Conservation (phyloP, 2,329 filamentous ascomycete species). For the Pestalotiopsis sp. region DNA sequence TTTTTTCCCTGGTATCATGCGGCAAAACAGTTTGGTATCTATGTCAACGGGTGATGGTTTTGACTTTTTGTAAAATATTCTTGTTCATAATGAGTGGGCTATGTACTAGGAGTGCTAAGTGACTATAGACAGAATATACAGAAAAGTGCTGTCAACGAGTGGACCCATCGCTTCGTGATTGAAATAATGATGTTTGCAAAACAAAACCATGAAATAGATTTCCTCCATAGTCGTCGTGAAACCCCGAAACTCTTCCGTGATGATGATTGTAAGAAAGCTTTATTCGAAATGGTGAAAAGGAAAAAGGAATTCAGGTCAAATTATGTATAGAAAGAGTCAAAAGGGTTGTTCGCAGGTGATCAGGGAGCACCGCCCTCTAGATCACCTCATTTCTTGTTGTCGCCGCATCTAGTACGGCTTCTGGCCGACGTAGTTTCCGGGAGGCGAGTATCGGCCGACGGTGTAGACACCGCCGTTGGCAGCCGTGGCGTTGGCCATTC, state of each 20-base stretch:
- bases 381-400: neutral
- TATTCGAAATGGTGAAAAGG: neutral
- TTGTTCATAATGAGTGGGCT: neutral
- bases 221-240: neutral
- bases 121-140: neutral
- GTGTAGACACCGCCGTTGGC: slow-evolving; percentile 29
- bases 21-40: neutral
- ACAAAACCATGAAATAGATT: neutral
- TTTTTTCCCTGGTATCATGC: no score
- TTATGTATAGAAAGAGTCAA: neutral
- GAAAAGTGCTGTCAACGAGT: neutral
- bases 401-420: slow-evolving; percentile 25
- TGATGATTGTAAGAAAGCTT: neutral
- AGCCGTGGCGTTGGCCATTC: slow-evolving; percentile 28
- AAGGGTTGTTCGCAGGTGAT: neutral
- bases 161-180: neutral
- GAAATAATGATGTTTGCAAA: neutral
- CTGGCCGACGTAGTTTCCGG: slow-evolving; percentile 32
- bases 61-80: neutral
- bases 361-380: neutral
- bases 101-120: neutral
- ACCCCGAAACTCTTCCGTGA: neutral
- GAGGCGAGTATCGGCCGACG: slow-evolving; percentile 33
- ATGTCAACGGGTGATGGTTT: neutral
- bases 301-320: neutral